Evolutionary conservation across 2,329 filamentous ascomycete species (phyloP).

Genomic region (Penicillium sp.): DNA sequence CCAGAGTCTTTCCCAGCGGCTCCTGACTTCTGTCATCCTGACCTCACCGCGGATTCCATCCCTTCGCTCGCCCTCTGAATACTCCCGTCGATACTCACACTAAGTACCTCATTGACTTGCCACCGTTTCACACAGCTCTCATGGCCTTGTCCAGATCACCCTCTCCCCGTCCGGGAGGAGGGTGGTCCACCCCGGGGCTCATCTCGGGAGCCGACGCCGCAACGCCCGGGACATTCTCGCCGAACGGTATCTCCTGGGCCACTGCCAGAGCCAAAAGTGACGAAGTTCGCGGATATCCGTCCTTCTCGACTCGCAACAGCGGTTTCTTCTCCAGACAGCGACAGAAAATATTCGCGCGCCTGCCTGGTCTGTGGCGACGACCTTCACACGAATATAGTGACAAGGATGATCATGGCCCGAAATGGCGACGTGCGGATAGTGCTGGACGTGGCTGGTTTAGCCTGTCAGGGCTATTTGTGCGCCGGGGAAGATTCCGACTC

Average conservation of each 20-base stretch:
- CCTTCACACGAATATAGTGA: conserved; percentile 58
- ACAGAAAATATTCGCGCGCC: conserved; percentile 74
- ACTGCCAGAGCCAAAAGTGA: conserved; percentile 76
- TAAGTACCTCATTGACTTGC: background rate
- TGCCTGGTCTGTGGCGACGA: conserved; percentile 69
- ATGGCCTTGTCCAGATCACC: conserved; percentile 90
- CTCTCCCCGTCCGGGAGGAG: conserved; percentile 79
- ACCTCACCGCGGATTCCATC: conserved; percentile 14
- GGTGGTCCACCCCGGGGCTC: conserved; percentile 83
- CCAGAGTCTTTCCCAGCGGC: conserved; percentile 1
- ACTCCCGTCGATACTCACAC: background rate
- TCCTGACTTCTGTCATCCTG: conserved; percentile 17
- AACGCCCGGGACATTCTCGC: conserved; percentile 26
- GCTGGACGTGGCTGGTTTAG: conserved; percentile 15
- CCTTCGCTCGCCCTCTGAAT: background rate
- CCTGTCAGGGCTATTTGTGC: conserved; percentile 54
- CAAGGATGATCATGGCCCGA: conserved; percentile 70
- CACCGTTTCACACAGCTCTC: conserved; percentile 44
- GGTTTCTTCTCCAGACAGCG: conserved; percentile 87
- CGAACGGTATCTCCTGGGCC: conserved; percentile 70
- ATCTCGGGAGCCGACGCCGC: conserved; percentile 71
- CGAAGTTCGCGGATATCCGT: conserved; percentile 72
- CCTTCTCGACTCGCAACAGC: conserved; percentile 77
- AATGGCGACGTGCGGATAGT: conserved; percentile 40
- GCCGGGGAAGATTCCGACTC: conserved; percentile 66